Conservation (phyloP, 176 grass and related monocot genomes). For the Leersia perrieri region DNA sequence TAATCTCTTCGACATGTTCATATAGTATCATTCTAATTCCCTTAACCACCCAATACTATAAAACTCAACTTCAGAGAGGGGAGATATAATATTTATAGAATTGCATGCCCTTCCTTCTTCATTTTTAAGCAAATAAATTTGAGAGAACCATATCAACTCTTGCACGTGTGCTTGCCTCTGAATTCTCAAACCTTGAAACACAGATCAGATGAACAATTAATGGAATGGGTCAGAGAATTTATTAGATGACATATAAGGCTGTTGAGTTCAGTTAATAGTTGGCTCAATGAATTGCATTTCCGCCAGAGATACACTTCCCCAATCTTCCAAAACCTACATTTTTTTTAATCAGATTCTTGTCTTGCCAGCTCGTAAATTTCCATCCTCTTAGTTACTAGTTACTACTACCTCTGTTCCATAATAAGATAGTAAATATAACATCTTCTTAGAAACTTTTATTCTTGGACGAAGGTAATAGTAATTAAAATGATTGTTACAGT, state of each 20-base stretch:
- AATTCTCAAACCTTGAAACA: background rate
- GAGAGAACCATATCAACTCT: background rate
- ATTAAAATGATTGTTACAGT: background rate
- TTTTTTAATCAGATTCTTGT: background rate
- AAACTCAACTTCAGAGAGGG: background rate
- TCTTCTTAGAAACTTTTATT: too few relatives aligned
- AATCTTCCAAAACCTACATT: background rate
- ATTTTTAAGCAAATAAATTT: background rate
- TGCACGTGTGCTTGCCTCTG: constrained; percentile 28
- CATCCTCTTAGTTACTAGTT: too few relatives aligned
- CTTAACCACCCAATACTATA: background rate
- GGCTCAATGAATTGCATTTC: constrained; percentile 10
- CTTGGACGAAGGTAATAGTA: too few relatives aligned
- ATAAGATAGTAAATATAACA: too few relatives aligned
- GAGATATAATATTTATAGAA: background rate
- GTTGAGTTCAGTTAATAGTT: background rate
- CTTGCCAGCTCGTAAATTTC: background rate
- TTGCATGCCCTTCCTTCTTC: background rate
- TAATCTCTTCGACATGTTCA: background rate
- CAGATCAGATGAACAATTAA: constrained; percentile 17
- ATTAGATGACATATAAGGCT: background rate
- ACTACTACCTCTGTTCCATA: too few relatives aligned
- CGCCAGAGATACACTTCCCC: background rate
- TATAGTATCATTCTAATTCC: background rate
- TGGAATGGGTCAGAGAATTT: constrained; percentile 20